Evolutionary conservation across 1,284 basidiomycete genomes (phyloP).

Genomic region (Phellinidium pouzarii): DNA sequence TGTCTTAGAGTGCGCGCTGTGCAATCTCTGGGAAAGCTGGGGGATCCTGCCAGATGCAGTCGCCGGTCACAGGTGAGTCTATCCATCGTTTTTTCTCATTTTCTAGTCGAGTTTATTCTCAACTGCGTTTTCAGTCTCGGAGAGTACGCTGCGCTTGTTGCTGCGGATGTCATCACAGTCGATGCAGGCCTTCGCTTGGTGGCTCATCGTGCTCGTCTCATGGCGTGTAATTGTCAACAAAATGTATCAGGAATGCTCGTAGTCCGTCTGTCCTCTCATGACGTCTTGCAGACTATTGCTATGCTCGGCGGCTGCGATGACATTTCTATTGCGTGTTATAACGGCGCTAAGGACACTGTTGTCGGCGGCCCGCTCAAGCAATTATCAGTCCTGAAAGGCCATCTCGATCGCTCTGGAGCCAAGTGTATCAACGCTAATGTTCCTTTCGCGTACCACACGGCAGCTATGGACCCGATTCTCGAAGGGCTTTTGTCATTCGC

Average conservation of each 20-base stretch:
- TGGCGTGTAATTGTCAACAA: slow-evolving; percentile 40
- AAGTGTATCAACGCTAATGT: slow-evolving; percentile 42
- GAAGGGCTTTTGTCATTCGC: slow-evolving; percentile 39
- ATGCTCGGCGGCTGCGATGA: slow-evolving; percentile 29
- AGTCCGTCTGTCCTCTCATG: slow-evolving; percentile 34
- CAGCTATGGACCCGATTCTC: slow-evolving; percentile 50
- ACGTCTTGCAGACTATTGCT: slow-evolving; percentile 32
- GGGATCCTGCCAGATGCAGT: slow-evolving; percentile 51
- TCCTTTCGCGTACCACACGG: slow-evolving; percentile 59
- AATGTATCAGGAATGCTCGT: slow-evolving; percentile 54
- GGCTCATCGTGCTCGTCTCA: slow-evolving; percentile 48
- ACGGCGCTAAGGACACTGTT: slow-evolving; percentile 49
- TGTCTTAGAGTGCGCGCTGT: slow-evolving; percentile 53
- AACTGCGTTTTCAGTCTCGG: slow-evolving; percentile 42
- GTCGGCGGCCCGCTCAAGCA: slow-evolving; percentile 45
- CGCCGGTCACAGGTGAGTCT: slow-evolving; percentile 57
- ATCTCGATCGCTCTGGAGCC: slow-evolving; percentile 32
- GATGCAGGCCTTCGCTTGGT: slow-evolving; percentile 53
- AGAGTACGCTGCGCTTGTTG: slow-evolving; percentile 62
- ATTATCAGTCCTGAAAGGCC: slow-evolving; percentile 36
- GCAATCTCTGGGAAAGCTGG: slow-evolving; percentile 58
- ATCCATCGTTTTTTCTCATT: background rate
- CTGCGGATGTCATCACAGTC: slow-evolving; percentile 47
- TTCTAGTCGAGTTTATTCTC: slow-evolving; percentile 1
- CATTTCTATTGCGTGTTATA: slow-evolving; percentile 54